Percentiles rank a stretch among this genome's conserved stretches.
Conservation (phyloP, 202 grass and related monocot species). For the Zoysia matrella region DNA sequence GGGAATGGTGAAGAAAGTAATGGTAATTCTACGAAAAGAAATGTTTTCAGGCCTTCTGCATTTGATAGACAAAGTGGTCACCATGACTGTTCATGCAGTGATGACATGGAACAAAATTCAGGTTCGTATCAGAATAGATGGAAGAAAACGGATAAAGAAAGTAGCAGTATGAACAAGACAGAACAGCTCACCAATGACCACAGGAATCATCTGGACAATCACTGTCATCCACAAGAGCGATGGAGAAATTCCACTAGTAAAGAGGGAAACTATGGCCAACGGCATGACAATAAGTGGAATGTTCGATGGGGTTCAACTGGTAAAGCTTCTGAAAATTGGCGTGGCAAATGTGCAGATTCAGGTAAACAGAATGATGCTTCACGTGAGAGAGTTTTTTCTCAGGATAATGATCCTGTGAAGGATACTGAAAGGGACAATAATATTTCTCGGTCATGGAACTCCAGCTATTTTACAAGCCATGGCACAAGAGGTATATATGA, state of each 20-base stretch:
- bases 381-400: slow-evolving; percentile 47
- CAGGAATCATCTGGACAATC: slow-evolving; percentile 58
- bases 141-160: slow-evolving; percentile 72
- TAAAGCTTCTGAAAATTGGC: slow-evolving; percentile 75
- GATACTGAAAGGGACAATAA: slow-evolving; percentile 73
- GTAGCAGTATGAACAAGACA: slow-evolving; percentile 53
- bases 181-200: slow-evolving; percentile 51
- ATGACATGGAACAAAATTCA: slow-evolving; percentile 75
- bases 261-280: slow-evolving; percentile 60
- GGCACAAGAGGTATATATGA: slow-evolving; percentile 64
- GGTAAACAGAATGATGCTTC: slow-evolving; percentile 59
- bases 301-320: slow-evolving; percentile 63
- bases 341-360: slow-evolving; percentile 67
- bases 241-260: slow-evolving; percentile 52
- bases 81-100: slow-evolving; percentile 62
- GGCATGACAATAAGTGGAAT: slow-evolving; percentile 74
- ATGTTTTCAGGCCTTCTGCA: slow-evolving; percentile 79
- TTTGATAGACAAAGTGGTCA: slow-evolving; percentile 61
- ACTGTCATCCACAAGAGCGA: slow-evolving; percentile 51
- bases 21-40: slow-evolving; percentile 53
- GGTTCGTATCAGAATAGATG: slow-evolving; percentile 46
- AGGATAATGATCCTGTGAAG: slow-evolving; percentile 58
- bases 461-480: slow-evolving; percentile 60
- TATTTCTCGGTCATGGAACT: slow-evolving; percentile 82
- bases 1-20: slow-evolving; percentile 49